phyloP scores from a whole-genome alignment of 495 filamentous ascomycete genomes.

The Beverwykella pulmonaria region DNA sequence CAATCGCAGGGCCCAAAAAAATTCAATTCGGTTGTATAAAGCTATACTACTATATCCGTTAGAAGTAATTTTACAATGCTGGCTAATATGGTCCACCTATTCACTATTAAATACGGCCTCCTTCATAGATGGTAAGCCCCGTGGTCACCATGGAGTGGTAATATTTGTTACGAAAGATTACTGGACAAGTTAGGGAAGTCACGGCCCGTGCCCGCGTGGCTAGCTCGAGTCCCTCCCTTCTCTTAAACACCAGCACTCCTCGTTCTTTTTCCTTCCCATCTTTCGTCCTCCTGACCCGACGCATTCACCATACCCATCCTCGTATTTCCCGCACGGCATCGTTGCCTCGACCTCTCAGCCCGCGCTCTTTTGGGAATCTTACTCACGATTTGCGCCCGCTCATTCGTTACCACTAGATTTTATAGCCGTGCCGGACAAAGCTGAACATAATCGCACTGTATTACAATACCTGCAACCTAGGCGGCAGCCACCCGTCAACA shows the following conservation, averaged over 20 bases:
- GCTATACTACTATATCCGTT: too few species aligned
- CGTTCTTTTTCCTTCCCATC: constrained; percentile 28
- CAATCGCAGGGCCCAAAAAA: too few species aligned
- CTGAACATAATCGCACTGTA: constrained; percentile 24
- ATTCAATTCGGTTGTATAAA: too few species aligned
- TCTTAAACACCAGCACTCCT: constrained; percentile 37
- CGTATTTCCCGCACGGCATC: constrained; percentile 44
- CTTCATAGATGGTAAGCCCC: too few species aligned
- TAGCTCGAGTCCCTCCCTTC: constrained; percentile 37
- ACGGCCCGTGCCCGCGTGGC: background rate
- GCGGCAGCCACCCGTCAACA: constrained; percentile 29
- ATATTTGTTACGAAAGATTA: background rate
- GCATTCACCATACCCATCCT: constrained; percentile 20
- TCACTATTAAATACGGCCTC: too few species aligned
- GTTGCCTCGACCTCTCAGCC: constrained; percentile 33
- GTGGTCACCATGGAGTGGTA: too few species aligned
- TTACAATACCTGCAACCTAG: constrained; percentile 23
- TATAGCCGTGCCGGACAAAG: constrained; percentile 25
- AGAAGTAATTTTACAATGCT: too few species aligned
- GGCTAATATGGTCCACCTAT: too few species aligned
- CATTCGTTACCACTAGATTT: constrained; percentile 22
- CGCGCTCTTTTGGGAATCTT: constrained; percentile 3
- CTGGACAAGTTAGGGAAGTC: background rate
- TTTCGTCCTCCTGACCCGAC: constrained; percentile 6
- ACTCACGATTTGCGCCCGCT: constrained; percentile 13